Percentiles rank a stretch among this genome's conserved stretches.
phyloP scores from a whole-genome alignment of 768 basidiomycete genomes.

The Psilocybe sp. region DNA sequence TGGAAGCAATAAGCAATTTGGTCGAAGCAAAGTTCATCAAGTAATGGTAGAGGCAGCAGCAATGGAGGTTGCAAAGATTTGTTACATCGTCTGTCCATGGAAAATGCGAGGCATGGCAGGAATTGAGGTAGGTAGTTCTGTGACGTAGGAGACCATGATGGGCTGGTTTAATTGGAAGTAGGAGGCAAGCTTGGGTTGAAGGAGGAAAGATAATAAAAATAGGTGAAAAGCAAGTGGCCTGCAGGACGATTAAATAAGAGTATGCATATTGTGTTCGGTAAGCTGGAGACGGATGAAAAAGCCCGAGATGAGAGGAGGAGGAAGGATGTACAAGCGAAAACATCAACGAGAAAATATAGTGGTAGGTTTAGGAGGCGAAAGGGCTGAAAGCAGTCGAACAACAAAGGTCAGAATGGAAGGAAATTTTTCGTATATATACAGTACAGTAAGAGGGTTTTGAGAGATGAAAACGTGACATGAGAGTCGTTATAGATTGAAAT shows the following conservation, averaged over 20 bases:
- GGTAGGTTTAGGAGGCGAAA: slow-evolving; percentile 1
- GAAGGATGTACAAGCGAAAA: slow-evolving; percentile 17
- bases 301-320: slow-evolving; percentile 13
- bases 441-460: slow-evolving; percentile 15
- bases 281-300: background rate
- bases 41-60: too few relatives aligned
- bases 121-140: too few relatives aligned
- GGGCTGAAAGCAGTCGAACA: slow-evolving; percentile 22
- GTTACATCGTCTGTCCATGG: too few relatives aligned
- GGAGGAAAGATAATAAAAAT: background rate
- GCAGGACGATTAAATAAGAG: background rate
- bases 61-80: too few relatives aligned
- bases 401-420: slow-evolving; percentile 20
- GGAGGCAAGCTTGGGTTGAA: too few relatives aligned
- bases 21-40: too few relatives aligned
- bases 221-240: slow-evolving; percentile 2
- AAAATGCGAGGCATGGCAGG: too few relatives aligned
- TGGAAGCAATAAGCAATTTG: too few relatives aligned
- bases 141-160: too few relatives aligned
- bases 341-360: slow-evolving; percentile 16
- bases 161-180: too few relatives aligned
- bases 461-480: slow-evolving; percentile 6
- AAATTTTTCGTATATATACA: slow-evolving; percentile 8
- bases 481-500: slow-evolving; percentile 16
- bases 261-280: background rate